Evolutionary conservation across 768 basidiomycete species (phyloP).

Genomic region (Suillus decipiens): DNA sequence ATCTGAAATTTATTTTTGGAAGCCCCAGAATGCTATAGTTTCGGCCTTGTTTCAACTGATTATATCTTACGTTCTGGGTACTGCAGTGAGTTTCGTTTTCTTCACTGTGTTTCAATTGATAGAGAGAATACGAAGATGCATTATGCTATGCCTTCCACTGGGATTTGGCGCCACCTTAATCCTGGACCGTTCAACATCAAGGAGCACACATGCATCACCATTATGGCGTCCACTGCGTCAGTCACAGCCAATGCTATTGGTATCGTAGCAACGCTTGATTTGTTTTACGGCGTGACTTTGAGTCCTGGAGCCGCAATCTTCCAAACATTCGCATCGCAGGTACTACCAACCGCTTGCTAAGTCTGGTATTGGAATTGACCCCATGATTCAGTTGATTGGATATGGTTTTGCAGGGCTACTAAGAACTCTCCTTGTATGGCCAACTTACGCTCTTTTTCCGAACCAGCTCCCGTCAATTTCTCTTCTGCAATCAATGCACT

Average conservation of each 20-base stretch:
- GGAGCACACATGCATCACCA: slow-evolving; percentile 65
- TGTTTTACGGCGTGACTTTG: slow-evolving; percentile 52
- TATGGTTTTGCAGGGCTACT: slow-evolving; percentile 42
- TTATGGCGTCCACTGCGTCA: slow-evolving; percentile 61
- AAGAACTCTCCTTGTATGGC: slow-evolving; percentile 51
- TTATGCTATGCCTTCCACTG: slow-evolving; percentile 15
- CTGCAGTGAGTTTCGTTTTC: slow-evolving; percentile 42
- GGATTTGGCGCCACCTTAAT: slow-evolving; percentile 55
- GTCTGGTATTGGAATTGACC: slow-evolving; percentile 17
- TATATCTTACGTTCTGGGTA: slow-evolving; percentile 55
- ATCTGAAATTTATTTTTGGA: slow-evolving; percentile 38
- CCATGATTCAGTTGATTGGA: slow-evolving; percentile 36
- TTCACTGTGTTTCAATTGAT: background rate
- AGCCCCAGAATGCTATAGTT: slow-evolving; percentile 50
- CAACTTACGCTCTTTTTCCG: slow-evolving; percentile 57
- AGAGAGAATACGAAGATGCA: slow-evolving; percentile 14
- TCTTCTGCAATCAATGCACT: slow-evolving; percentile 55
- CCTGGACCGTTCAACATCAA: slow-evolving; percentile 65
- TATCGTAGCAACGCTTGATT: slow-evolving; percentile 59
- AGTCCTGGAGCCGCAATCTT: slow-evolving; percentile 55
- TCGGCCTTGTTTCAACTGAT: slow-evolving; percentile 58
- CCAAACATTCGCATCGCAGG: slow-evolving; percentile 54
- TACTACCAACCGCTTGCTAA: slow-evolving; percentile 27
- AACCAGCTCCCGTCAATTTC: slow-evolving; percentile 53
- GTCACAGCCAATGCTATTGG: slow-evolving; percentile 59